Percentiles rank a stretch among this genome's conserved stretches.
These are phyloP conservation scores for Coniochaeta sp. DNA, from an alignment of 2,329 filamentous ascomycete genomes.

Conservation along the genomic window DNA sequence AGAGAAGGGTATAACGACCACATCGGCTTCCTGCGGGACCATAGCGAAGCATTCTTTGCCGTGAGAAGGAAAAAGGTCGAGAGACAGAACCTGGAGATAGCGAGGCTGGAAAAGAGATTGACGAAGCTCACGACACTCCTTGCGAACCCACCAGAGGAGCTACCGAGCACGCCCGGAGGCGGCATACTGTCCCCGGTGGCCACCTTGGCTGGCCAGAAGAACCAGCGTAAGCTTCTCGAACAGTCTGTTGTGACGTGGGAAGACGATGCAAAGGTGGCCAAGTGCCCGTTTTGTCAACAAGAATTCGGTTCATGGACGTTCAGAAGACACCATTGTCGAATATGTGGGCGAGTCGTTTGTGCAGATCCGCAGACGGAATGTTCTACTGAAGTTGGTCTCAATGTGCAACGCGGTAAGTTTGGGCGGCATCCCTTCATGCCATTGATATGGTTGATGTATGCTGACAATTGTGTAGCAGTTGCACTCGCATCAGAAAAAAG, in stretches of 20 bases:
- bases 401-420: slow-evolving; percentile 51
- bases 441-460: background rate
- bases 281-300: slow-evolving; percentile 92
- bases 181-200: slow-evolving; percentile 54
- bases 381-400: slow-evolving; percentile 76
- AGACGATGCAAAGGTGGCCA: slow-evolving; percentile 71
- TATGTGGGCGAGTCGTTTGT: slow-evolving; percentile 90
- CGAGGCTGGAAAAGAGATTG: slow-evolving; percentile 82
- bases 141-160: slow-evolving; percentile 64
- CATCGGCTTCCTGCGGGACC: slow-evolving; percentile 62
- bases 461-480: slow-evolving; percentile 9
- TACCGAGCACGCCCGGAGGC: slow-evolving; percentile 35
- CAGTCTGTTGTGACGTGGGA: slow-evolving; percentile 95
- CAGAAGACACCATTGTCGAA: slow-evolving; percentile 85
- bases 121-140: slow-evolving; percentile 84
- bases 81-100: slow-evolving; percentile 78
- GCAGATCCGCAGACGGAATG: slow-evolving; percentile 79
- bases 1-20: slow-evolving; percentile 93
- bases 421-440: slow-evolving; percentile 32
- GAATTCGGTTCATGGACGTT: slow-evolving; percentile 93
- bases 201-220: slow-evolving; percentile 60
- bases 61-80: slow-evolving; percentile 75
- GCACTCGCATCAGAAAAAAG: slow-evolving; percentile 24
- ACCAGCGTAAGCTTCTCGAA: slow-evolving; percentile 72
- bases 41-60: slow-evolving; percentile 62